A percentile compares a stretch with the other conserved stretches of the same genome.
Conservation (phyloP, 768 basidiomycete genomes). For the Suillus ampliporus region DNA sequence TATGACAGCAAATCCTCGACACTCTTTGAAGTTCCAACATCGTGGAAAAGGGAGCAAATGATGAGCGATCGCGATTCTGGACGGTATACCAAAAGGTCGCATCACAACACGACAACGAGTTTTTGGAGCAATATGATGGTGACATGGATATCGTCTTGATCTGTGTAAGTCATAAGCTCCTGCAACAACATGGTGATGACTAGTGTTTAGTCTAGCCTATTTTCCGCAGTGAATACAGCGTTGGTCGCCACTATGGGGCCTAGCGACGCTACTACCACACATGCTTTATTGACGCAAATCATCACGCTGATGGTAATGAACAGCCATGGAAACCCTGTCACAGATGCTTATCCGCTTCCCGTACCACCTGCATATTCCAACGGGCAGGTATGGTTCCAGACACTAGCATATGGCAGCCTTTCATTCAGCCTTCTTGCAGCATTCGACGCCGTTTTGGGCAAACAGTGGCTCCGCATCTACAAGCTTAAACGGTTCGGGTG, state of each 20-base stretch:
- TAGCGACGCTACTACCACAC: conserved; percentile 5
- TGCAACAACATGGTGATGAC: background rate
- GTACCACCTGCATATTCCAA: background rate
- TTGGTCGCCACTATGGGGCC: conserved; percentile 16
- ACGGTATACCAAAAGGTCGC: conserved; percentile 9
- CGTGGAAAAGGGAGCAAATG: conserved; percentile 2
- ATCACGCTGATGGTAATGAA: conserved; percentile 12
- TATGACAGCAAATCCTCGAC: background rate
- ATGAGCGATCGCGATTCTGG: conserved; percentile 7
- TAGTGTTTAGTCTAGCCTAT: conserved; percentile 19
- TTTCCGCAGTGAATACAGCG: conserved; percentile 20
- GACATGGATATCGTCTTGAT: conserved; percentile 14
- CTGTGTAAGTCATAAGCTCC: conserved; percentile 5
- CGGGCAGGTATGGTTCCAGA: conserved; percentile 16
- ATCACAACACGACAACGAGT: conserved; percentile 4
- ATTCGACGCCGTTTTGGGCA: conserved; percentile 20
- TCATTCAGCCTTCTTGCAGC: conserved; percentile 20
- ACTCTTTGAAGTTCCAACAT: conserved; percentile 12
- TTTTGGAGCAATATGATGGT: conserved; percentile 7
- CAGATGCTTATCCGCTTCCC: background rate
- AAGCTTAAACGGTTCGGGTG: background rate
- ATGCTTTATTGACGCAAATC: conserved; percentile 5
- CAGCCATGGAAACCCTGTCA: conserved; percentile 9
- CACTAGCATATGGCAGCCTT: conserved; percentile 19
- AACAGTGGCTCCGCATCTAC: conserved; percentile 19